These are phyloP conservation scores for Globisporangium nagaii DNA, from an alignment of 352 stramenopile species.

Conservation along the genomic window DNA sequence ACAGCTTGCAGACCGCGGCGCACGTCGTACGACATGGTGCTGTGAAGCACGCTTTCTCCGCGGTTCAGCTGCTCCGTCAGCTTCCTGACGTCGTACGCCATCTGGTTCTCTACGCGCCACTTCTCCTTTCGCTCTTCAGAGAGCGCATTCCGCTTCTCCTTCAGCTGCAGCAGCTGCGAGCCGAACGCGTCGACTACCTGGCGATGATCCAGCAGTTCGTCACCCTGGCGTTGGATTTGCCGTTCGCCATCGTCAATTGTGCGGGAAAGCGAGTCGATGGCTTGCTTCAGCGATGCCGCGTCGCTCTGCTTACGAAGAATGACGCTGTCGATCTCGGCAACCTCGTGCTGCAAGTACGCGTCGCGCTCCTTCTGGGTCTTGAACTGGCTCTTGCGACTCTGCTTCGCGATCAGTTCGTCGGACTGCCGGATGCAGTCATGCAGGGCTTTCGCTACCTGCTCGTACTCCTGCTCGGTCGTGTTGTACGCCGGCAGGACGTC, in stretches of 20 bases:
- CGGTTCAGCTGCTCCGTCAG: constrained; percentile 62
- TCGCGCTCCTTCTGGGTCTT: constrained; percentile 91
- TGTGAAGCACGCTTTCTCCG: constrained; percentile 75
- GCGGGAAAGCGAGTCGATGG: constrained; percentile 34
- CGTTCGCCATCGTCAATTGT: constrained; percentile 40
- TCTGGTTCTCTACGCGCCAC: constrained; percentile 77
- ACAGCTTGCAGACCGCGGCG: constrained; percentile 79
- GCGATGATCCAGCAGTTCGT: constrained; percentile 52
- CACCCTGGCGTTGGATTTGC: constrained; percentile 34
- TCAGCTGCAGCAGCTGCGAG: constrained; percentile 54
- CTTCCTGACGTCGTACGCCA: constrained; percentile 69
- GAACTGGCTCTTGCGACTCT: constrained; percentile 95
- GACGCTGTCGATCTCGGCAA: constrained; percentile 60
- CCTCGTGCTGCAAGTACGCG: constrained; percentile 66
- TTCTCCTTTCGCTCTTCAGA: constrained; percentile 79
- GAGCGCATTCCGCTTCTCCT: constrained; percentile 71
- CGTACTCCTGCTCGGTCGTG: constrained; percentile 56
- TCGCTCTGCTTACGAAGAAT: constrained; percentile 57
- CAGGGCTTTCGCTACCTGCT: constrained; percentile 77
- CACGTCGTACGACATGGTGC: constrained; percentile 85
- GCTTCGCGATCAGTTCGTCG: constrained; percentile 94
- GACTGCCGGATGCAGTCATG: constrained; percentile 53
- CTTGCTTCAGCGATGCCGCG: constrained; percentile 26
- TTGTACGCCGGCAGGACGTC: constrained; percentile 51
- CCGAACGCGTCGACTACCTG: constrained; percentile 45